Evolutionary conservation across 139 green algal genomes (phyloP), one percentile per base, ranked within the genome.

Genomic region (Tetradesmus obliquus): DNA sequence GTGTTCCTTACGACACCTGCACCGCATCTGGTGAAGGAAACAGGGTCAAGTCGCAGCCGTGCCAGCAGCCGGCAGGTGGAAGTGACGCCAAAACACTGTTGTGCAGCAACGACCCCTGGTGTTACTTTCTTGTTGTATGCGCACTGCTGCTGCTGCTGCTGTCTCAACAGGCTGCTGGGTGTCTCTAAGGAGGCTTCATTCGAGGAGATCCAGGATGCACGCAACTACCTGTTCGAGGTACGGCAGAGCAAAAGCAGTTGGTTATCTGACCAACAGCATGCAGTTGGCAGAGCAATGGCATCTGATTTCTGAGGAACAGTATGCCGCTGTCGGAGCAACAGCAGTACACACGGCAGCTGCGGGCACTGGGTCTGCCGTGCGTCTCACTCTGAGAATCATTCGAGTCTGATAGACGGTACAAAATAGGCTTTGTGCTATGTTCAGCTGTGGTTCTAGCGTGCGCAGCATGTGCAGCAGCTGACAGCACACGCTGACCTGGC

Each of bases 171-270:
- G 91, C 87, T 95, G 69, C 94, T 99, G 54, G 97, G 97, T 17
- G 69, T 99, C 6, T 57, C 88, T 5, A 88, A 91, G 3, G 96
- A 97, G 5, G 97, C 96, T 0, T 96, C 92, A 0, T 98, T 97
- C 91, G 97, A 99, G 84, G 97, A 99, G 89, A 94, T 99, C 2
- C 95, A 97, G 87, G 96, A 98, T 17, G 97, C 97, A 3, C 88
- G 95, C 5, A 97, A 98, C 91, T 98, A 94, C 79, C 86, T 98
- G 19, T 96, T 94, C 55, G 96, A 97, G 86, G 93, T 97, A 81
- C 6, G 94, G 32, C 32, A 32, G 71, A 32, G 86, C 86, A 82
- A 4, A 32, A 62, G 32, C 32, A 45, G 32, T 45, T 45, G 32
- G 32, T 45, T 45, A 45, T 45, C 32, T 45, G 32, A 45, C 32